Evolutionary conservation across 2,329 filamentous ascomycete genomes (phyloP).

Genomic region (Fonsecaea erecta): DNA sequence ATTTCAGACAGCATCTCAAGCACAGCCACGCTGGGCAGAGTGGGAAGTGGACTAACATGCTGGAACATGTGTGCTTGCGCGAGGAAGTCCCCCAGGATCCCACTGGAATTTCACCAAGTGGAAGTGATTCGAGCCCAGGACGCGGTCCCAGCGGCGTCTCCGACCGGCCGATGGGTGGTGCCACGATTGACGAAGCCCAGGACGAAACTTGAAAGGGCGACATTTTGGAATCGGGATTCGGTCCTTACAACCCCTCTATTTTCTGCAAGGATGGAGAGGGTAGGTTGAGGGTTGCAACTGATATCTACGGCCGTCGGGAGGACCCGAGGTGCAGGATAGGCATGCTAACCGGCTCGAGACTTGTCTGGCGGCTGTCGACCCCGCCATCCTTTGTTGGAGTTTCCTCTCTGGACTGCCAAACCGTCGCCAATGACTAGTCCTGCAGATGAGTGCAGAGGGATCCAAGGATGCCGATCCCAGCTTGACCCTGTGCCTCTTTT

Average conservation of each 20-base stretch:
- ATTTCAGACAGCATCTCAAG: conserved; percentile 97
- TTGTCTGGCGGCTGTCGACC: conserved; percentile 10
- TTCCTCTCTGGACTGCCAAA: conserved; percentile 22
- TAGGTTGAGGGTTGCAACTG: conserved; percentile 22
- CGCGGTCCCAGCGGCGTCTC: conserved; percentile 29
- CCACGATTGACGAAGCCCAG: conserved; percentile 33
- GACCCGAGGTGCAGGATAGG: conserved; percentile 28
- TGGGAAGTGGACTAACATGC: conserved; percentile 98
- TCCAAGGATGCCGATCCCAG: conserved; percentile 22
- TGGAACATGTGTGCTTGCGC: conserved; percentile 96
- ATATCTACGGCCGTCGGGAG: conserved; percentile 27
- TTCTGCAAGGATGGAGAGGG: conserved; percentile 10
- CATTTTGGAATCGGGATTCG: conserved; percentile 7
- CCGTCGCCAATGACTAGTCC: conserved; percentile 15
- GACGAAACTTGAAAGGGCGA: conserved; percentile 30
- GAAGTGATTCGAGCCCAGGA: conserved; percentile 31
- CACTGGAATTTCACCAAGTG: conserved; percentile 31
- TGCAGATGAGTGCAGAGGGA: conserved; percentile 17
- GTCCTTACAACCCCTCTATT: conserved; percentile 16
- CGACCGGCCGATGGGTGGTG: conserved; percentile 33
- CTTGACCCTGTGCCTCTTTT: conserved; percentile 5
- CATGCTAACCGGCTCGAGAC: conserved; percentile 21
- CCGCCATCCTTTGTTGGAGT: conserved; percentile 24
- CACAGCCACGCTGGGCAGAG: conserved; percentile 95
- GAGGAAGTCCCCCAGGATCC: conserved; percentile 67